Base-by-base conservation (phyloP, 2,329 filamentous ascomycete genomes). In the Cercospora zeae-maydis region DNA sequence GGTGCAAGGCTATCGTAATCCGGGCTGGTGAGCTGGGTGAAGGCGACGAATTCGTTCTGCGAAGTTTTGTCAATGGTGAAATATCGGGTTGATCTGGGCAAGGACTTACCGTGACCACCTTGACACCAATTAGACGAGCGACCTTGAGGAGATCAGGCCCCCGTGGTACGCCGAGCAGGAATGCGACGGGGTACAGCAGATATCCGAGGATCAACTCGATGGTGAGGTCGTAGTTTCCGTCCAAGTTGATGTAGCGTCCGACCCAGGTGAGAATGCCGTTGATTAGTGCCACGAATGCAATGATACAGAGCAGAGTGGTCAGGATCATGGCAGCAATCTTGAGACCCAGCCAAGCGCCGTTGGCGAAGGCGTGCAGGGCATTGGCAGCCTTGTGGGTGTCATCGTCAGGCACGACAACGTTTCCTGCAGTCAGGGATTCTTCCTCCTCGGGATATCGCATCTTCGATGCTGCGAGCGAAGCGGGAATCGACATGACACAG, bases 401-500 rank as follows among this genome's bases (percentile, higher is more conserved):
- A 59, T 93, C 88, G 33, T 95, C 88, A 2, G 92, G 91, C 27
- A 96, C 85, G 45, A 93, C 86, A 31, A 95, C 88, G 16, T 87
- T 86, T 61, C 92, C 91, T 4, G 90, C 88, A 0, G 92, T 96
- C 36, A 96, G 81, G 0, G 91, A 90, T 77, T 93, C 90, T 76
- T 96, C 91, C 2, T 86, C 88, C 79, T 96, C 93, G 2, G 93
- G 93, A 75, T 89, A 96, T 62, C 93, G 89, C 71, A 96, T 83
- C 80, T 96, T 96, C 67, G 90, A 93, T 65, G 95, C 88, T 56
- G 92, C 92, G 13, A 97, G 83, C 3, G 92, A 96, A 1, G 92
- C 92, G 0, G 93, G 93, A 67, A 96, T 96, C 71, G 89, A 93
- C 93, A 97, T 97, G 75, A 96, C 92, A 74, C 92, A 96, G 7